Evolutionary conservation across 2,329 filamentous ascomycete species (phyloP).

Genomic region (Madurella fahalii): DNA sequence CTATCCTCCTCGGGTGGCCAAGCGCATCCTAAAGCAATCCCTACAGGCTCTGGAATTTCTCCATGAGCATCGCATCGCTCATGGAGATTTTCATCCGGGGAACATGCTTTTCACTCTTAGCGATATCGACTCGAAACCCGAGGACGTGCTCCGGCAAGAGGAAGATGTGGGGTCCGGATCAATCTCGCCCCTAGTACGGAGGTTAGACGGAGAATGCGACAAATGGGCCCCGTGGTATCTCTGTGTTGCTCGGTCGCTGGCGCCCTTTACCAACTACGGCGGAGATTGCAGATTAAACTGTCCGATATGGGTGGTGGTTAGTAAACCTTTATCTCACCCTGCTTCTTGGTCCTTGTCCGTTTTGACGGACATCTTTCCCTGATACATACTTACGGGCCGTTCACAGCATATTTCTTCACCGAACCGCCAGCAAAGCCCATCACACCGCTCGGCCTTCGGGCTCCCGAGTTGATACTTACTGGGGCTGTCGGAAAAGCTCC

Average conservation of each 20-base stretch:
- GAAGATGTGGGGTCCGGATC: neutral
- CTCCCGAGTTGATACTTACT: slow-evolving; percentile 30
- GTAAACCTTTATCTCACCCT: neutral
- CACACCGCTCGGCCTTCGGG: slow-evolving; percentile 26
- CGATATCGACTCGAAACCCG: slow-evolving; percentile 24
- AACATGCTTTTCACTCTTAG: slow-evolving; percentile 36
- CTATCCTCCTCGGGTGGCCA: slow-evolving; percentile 39
- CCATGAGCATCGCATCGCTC: slow-evolving; percentile 36
- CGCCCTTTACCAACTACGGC: neutral
- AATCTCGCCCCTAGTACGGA: neutral
- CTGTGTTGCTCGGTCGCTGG: neutral
- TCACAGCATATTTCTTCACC: slow-evolving; percentile 27
- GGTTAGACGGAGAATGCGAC: neutral
- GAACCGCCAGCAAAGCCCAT: slow-evolving; percentile 24
- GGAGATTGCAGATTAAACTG: neutral
- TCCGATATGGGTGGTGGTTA: neutral
- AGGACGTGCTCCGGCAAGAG: neutral
- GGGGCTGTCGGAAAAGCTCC: slow-evolving; percentile 22
- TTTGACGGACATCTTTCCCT: too few species aligned
- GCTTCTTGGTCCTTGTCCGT: too few species aligned
- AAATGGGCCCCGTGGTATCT: neutral
- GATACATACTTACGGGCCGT: too few species aligned
- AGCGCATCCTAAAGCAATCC: slow-evolving; percentile 37
- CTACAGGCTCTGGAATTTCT: slow-evolving; percentile 36
- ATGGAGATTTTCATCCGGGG: slow-evolving; percentile 39